Conservation (phyloP, 1,284 basidiomycete genomes). For the Fistulinella cinereoalba region DNA sequence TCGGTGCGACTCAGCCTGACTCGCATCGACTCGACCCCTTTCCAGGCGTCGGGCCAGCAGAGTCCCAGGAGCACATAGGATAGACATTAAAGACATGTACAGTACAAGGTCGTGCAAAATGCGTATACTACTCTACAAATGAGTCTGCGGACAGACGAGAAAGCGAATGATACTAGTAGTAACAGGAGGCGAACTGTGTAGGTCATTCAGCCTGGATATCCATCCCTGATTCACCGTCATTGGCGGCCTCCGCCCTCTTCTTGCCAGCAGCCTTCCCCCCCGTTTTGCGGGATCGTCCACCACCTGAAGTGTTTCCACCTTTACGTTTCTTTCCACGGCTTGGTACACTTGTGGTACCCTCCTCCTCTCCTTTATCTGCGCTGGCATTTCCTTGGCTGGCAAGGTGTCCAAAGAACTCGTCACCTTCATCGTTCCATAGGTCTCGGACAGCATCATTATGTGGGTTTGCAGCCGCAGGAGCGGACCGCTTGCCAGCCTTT, state of each 20-base stretch:
- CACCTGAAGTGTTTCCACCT: slow-evolving; percentile 20
- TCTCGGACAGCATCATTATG: slow-evolving; percentile 53
- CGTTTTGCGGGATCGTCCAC: slow-evolving; percentile 27
- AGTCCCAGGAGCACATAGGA: slow-evolving; percentile 8
- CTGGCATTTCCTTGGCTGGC: slow-evolving; percentile 18
- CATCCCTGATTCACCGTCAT: slow-evolving; percentile 26
- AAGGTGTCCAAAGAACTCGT: slow-evolving; percentile 73
- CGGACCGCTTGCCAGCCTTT: slow-evolving; percentile 38
- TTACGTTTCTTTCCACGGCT: slow-evolving; percentile 39
- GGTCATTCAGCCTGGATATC: slow-evolving; percentile 29
- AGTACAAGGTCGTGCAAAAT: slow-evolving; percentile 32
- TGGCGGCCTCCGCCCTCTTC: slow-evolving; percentile 27
- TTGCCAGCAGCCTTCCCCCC: slow-evolving; percentile 33
- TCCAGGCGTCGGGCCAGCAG: too few species aligned
- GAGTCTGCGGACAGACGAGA: slow-evolving; percentile 12
- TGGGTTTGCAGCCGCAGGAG: slow-evolving; percentile 24
- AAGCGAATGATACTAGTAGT: slow-evolving; percentile 11
- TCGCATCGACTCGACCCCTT: too few species aligned
- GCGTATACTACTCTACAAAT: slow-evolving; percentile 32
- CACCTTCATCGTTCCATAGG: slow-evolving; percentile 80
- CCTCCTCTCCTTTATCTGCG: slow-evolving; percentile 40
- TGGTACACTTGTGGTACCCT: slow-evolving; percentile 12
- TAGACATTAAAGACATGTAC: slow-evolving; percentile 32
- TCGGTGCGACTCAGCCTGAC: too few species aligned
- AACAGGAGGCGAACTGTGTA: slow-evolving; percentile 5